Percentiles rank a stretch among this genome's conserved stretches.
Evolutionary conservation across 1,284 basidiomycete species (phyloP).

Genomic region (Pterulicium gracile): DNA sequence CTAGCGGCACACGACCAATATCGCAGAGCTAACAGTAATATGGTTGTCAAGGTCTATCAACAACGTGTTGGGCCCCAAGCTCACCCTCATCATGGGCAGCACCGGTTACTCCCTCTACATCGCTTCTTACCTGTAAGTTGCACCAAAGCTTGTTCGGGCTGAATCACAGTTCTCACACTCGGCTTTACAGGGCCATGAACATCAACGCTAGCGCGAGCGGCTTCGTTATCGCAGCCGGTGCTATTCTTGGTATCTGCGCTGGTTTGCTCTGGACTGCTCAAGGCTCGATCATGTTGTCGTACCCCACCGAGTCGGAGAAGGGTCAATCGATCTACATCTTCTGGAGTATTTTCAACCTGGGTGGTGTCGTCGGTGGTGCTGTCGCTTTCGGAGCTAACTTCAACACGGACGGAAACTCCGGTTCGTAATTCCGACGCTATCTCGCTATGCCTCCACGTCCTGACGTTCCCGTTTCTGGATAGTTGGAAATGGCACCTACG

Average conservation of each 20-base stretch:
- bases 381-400: slow-evolving; percentile 53
- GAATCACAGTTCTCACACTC: background rate
- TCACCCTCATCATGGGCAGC: slow-evolving; percentile 65
- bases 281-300: slow-evolving; percentile 75
- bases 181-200: slow-evolving; percentile 43
- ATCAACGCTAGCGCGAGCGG: slow-evolving; percentile 47
- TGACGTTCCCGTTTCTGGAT: slow-evolving; percentile 9
- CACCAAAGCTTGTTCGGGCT: background rate
- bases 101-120: slow-evolving; percentile 67
- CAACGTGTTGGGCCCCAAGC: slow-evolving; percentile 63
- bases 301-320: slow-evolving; percentile 71
- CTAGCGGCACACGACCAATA: slow-evolving; percentile 1
- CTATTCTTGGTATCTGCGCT: slow-evolving; percentile 76
- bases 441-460: slow-evolving; percentile 3
- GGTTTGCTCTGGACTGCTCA: slow-evolving; percentile 83
- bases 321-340: slow-evolving; percentile 70
- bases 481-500: slow-evolving; percentile 56
- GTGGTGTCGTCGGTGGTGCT: slow-evolving; percentile 58
- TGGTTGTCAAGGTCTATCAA: slow-evolving; percentile 48
- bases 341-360: slow-evolving; percentile 69
- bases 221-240: slow-evolving; percentile 71
- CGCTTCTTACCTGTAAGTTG: slow-evolving; percentile 54
- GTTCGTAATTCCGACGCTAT: slow-evolving; percentile 1
- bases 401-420: slow-evolving; percentile 25
- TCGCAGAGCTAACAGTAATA: slow-evolving; percentile 2